Evolutionary conservation across 2,329 filamentous ascomycete genomes (phyloP), one percentile per base, ranked within the genome.

Genomic region (Paracoccidioides lutzii): DNA sequence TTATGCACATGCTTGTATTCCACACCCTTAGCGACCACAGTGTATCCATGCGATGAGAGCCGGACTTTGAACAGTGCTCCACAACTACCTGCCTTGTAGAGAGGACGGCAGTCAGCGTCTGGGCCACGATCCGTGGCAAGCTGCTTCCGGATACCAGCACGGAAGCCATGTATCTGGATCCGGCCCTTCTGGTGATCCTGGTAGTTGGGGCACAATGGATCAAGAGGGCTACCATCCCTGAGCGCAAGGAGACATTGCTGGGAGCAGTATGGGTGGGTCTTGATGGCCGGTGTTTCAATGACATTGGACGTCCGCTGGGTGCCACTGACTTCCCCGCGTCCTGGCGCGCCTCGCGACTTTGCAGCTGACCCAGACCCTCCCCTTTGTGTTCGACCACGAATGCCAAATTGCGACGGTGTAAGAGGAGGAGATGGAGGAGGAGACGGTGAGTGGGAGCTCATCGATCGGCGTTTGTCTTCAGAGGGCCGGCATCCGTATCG

Each of bases 11-110:
- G 9, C n/a, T 43, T 28, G 12, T 52, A 43, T 51, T 33, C 35
- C 9, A 44, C 42, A 28, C 14, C 54, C 40, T 55, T 55, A 38
- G 48, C 48, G 10, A 55, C 45, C 2, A 58, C 9, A 14, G 51
- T 58, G 30, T 56, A 58, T 35, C 49, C 50, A 49, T 50, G 54
- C 12, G 50, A 56, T 30, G 52, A 56, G 9, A 56, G 50, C 38
- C 54, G 22, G 15, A 56, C 33, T 48, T 56, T 56, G 35, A 58
- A 53, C 38, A 54, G 33, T 32, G 54, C 48, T 0, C 57, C 51
- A 38, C 50, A 54, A 45, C 54, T 58, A n/a, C 52, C 51, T 14
- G 52, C 38, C 30, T 55, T 50, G 30, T 52, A 50, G 46, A 55
- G 55, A 10, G 50, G 57, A 33, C 48, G 12, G 33, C 57, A 59